These are phyloP conservation scores for Alternaria panax DNA, from an alignment of 2,329 filamentous ascomycete genomes.

Conservation along the genomic window DNA sequence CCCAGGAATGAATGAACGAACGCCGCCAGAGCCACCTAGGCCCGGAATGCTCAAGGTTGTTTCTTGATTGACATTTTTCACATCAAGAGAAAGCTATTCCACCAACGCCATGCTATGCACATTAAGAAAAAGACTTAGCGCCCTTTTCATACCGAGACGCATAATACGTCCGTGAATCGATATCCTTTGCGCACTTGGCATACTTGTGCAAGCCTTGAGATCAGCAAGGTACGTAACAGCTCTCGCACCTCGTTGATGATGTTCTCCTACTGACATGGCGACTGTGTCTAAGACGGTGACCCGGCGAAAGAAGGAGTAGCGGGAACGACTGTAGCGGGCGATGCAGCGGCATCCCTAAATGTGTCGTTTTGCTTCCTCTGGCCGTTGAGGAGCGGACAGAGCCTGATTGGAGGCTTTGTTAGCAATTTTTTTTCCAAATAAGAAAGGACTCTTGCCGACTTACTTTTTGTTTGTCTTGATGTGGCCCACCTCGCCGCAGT, in stretches of 20 bases:
- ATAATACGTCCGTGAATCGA: not conserved
- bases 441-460: constrained; percentile 6
- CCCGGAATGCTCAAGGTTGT: not conserved
- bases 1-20: not conserved
- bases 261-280: not conserved
- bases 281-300: constrained; percentile 6
- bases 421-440: constrained; percentile 20
- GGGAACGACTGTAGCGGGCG: constrained; percentile 24
- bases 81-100: not conserved
- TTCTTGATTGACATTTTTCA: not conserved
- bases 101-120: constrained; percentile 7
- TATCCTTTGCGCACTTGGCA: not conserved
- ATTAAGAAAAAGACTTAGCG: not conserved
- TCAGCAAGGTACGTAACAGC: not conserved
- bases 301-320: constrained; percentile 28
- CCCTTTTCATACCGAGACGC: not conserved
- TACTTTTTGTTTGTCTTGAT: constrained; percentile 99
- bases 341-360: constrained; percentile 46
- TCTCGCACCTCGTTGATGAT: not conserved
- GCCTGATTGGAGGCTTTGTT: constrained; percentile 32
- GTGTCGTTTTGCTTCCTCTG: constrained; percentile 50
- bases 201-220: not conserved
- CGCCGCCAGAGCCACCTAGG: not conserved
- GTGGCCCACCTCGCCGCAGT: constrained; percentile 94
- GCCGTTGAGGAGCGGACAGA: constrained; percentile 50